Base-by-base conservation (phyloP, 345 rosid species). In the Euphorbia peplus region DNA sequence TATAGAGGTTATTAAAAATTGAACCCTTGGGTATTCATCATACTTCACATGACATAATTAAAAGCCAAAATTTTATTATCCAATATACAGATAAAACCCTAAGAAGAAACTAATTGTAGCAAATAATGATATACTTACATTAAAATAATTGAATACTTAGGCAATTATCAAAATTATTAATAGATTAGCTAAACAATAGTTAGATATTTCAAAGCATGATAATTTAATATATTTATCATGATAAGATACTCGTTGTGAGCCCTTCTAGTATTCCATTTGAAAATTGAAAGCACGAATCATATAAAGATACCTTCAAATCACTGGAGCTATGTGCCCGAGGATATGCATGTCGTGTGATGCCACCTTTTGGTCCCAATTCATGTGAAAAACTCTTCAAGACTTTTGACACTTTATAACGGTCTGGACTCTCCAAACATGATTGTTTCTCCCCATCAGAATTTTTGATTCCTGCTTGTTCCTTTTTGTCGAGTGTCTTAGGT, bases 371-470 rank as follows among this genome's bases (percentile, higher is more conserved):
- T 67, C 90, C 92, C 52, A 90, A 72, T 51, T 90, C 96, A 81
- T 90, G 92, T 22, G 96, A 90, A 71, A 82, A 87, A 68, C 93
- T 90, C 77, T 90, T 90, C 41, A 87, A 41, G 71, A 80, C 81
- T 75, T 81, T 84, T 66, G 87, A 39, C 26, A 67, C 71, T 76
- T 83, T 87, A 70, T 66, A 64, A 70, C 67, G 37, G 51, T 73
- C 30, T 65, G 62, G 66, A 63, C 51, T 69, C 76, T 70, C 73
- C 5, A 68, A 74, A 70, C 80, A 70, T 71, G 78, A 61, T 8
- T 79, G 68, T 48, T 66, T 76, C 37, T 63, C 74, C 55, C 5
- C 74, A n/a, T n/a, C 53, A 46, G 47, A 48, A 24, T 70, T 58
- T 64, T 79, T 79, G 18, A 60, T 75, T 73, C 62, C 79, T 67